phyloP scores from a whole-genome alignment of 495 filamentous ascomycete genomes.

The Penicillium bialowiezense region DNA sequence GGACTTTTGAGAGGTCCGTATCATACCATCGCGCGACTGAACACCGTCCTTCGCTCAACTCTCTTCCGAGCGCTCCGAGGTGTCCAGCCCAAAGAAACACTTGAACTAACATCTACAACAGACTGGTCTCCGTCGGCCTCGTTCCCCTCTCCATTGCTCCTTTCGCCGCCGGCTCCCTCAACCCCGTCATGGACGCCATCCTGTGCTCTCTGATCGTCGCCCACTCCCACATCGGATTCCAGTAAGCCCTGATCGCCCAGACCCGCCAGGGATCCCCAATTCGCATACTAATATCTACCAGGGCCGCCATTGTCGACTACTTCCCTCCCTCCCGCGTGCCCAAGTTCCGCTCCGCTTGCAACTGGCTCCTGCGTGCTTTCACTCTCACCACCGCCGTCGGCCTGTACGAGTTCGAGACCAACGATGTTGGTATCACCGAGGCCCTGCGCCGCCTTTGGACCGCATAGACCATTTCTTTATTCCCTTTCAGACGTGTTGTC shows the following conservation, averaged over 20 bases:
- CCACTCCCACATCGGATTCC: constrained; percentile 93
- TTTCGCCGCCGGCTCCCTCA: constrained; percentile 86
- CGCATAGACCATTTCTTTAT: constrained; percentile 46
- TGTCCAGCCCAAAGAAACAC: not conserved
- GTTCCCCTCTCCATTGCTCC: constrained; percentile 86
- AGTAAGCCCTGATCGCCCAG: constrained; percentile 47
- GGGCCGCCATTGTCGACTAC: constrained; percentile 84
- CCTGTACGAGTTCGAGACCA: constrained; percentile 99
- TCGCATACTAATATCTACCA: constrained; percentile 25
- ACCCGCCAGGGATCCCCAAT: not conserved
- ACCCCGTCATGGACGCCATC: constrained; percentile 82
- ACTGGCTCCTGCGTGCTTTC: constrained; percentile 74
- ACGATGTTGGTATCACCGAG: constrained; percentile 92
- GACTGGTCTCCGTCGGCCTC: constrained; percentile 70
- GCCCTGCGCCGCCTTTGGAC: constrained; percentile 82
- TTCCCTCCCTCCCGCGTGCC: constrained; percentile 71
- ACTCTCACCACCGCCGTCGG: constrained; percentile 82
- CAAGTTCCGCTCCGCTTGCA: constrained; percentile 56
- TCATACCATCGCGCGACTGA: not conserved
- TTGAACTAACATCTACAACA: constrained; percentile 24
- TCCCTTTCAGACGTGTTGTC: constrained; percentile 23
- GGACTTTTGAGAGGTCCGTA: constrained; percentile 85
- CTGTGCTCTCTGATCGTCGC: constrained; percentile 81
- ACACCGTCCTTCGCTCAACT: not conserved
- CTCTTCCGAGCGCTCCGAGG: not conserved